Evolutionary conservation across 1,284 basidiomycete genomes (phyloP).

Genomic region (Phenoliferia sp.): DNA sequence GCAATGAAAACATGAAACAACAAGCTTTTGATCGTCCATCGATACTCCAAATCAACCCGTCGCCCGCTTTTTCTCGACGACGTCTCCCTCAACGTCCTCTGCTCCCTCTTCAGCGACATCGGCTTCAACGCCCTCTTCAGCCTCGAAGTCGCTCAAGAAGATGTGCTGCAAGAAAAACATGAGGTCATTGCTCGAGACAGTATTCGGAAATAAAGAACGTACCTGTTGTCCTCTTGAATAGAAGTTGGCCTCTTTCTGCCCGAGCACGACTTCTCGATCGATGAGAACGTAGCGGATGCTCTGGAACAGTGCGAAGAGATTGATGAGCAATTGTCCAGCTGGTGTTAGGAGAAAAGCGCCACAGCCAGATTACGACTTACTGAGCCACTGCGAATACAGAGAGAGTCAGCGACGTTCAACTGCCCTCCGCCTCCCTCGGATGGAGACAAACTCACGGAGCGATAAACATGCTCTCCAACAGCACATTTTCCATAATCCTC

Average conservation of each 20-base stretch:
- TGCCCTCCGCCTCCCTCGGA: background rate
- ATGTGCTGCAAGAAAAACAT: background rate
- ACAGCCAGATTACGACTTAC: background rate
- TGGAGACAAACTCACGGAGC: slow-evolving; percentile 56
- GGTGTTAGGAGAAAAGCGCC: background rate
- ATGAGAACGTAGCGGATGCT: slow-evolving; percentile 54
- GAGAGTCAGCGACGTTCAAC: background rate
- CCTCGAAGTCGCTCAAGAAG: background rate
- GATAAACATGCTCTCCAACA: slow-evolving; percentile 86
- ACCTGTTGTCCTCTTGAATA: slow-evolving; percentile 56
- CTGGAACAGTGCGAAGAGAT: background rate
- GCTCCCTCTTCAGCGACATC: background rate
- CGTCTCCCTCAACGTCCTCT: background rate
- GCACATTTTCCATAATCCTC: slow-evolving; percentile 75
- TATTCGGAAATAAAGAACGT: slow-evolving; percentile 1
- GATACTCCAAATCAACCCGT: background rate
- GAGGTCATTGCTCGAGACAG: background rate
- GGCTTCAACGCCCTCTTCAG: background rate
- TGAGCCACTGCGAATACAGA: background rate
- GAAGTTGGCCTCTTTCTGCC: slow-evolving; percentile 53
- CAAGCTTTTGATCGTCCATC: background rate
- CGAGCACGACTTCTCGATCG: slow-evolving; percentile 49
- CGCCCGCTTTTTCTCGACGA: slow-evolving; percentile 2
- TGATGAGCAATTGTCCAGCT: background rate
- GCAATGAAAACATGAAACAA: too few species aligned